Percentiles rank a stretch among this genome's conserved stretches.
Conservation (phyloP, 2,329 filamentous ascomycete genomes). For the Cercospora brassicicola region DNA sequence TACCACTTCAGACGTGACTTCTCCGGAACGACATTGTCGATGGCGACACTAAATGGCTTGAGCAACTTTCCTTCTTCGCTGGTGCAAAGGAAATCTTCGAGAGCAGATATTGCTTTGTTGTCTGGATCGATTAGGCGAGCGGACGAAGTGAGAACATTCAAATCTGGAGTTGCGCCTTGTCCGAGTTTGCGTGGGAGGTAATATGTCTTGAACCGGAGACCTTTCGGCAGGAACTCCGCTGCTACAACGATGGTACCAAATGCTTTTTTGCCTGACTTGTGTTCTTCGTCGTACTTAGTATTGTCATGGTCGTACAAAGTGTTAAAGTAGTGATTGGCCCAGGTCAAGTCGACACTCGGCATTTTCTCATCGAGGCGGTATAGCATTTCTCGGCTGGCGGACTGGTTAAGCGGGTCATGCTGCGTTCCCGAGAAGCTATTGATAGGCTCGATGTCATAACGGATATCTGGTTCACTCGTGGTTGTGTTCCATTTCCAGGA, state of each 20-base stretch:
- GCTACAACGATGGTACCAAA: background rate
- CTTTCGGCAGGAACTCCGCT: background rate
- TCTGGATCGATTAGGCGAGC: background rate
- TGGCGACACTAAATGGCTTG: background rate
- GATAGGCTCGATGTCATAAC: background rate
- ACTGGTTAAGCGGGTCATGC: background rate
- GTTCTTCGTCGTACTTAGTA: background rate
- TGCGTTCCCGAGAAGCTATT: background rate
- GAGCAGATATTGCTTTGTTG: background rate
- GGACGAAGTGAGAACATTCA: background rate
- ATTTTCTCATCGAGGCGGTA: background rate
- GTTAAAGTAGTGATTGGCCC: background rate
- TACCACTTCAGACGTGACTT: background rate
- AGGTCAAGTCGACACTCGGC: background rate
- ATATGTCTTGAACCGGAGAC: background rate
- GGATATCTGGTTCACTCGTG: background rate
- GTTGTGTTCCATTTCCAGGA: background rate
- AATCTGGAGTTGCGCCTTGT: background rate
- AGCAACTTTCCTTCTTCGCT: background rate
- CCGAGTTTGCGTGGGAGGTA: background rate
- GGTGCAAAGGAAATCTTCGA: background rate
- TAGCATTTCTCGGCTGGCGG: background rate
- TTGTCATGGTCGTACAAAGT: background rate
- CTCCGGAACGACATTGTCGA: background rate
- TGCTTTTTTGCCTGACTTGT: background rate